Evolutionary conservation across 164 flowering plant genomes (phyloP), one percentile per base, ranked within the genome.

Genomic region (Akebia trifoliata): DNA sequence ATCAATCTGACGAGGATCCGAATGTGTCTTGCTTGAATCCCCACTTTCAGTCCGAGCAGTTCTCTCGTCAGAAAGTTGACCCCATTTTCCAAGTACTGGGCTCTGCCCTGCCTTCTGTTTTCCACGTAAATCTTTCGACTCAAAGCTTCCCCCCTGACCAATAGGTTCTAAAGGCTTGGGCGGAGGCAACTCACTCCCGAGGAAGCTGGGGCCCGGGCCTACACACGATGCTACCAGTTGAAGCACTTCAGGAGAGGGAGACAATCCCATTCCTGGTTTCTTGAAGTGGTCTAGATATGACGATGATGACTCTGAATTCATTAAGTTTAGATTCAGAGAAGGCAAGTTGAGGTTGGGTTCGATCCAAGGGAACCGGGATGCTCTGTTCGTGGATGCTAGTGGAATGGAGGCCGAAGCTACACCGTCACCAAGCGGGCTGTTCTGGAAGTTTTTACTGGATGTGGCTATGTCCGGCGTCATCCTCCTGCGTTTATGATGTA

Each of bases 241-340:
- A 57, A 81, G 80, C 26, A 78, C 87, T 60, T 77, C 85, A 31
- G 92, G 85, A 35, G 93, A 84, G 3, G 91, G 86, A 31, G 83
- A 63, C 56, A 82, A 40, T 37, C 73, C 80, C 34, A 48, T 25
- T 35, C 50, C 74, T 31, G 50, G 56, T 50, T 65, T 73, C 69
- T 70, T 75, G 45, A 55, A 61, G 38, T 66, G 52, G 34, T 68
- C 47, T 18, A 59, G 9, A 56, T 60, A 42, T 3, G 59, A 43
- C 6, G 72, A 61, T 30, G 83, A 72, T 4, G 82, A 39, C 32
- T 81, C 61, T 24, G 77, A 58, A 20, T 57, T 64, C 59, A 53
- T 53, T 44, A 62, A 55, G 37, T 64, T 73, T 51, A 62, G 54
- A 62, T 66, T 72, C 9, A 71, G 51, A 44, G 71, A 63, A 36